Evolutionary conservation across 192 early-diverging fungal genomes (phyloP), one percentile per base, ranked within the genome.

Genomic region (Coemansia sp.): DNA sequence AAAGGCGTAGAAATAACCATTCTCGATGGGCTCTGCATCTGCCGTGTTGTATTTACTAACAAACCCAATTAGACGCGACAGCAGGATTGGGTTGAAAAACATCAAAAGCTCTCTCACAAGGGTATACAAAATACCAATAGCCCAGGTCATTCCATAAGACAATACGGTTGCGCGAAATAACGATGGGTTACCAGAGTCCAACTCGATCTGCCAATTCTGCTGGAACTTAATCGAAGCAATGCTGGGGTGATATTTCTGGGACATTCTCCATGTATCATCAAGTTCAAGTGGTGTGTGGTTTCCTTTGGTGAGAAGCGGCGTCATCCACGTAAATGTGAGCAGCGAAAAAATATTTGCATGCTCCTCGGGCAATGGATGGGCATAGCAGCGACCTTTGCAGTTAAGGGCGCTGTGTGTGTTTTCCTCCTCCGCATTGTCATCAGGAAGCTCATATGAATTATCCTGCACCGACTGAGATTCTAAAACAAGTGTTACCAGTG

Each of bases 291-390:
- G 87, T 60, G 90, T 92, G 38, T 68, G 60, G 54, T 86, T 85
- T 8, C 94, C 93, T 19, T 89, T 75, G 41, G 83, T 84, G 87
- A 97, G 88, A 41, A 96, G 68, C 7, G 86, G 83, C 56, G 90
- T 85, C 85, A 96, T 90, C 94, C 95, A 98, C 30, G 86, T 79
- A 72, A 98, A 96, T 7, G 88, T 87, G 1, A 93, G 64, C 18
- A 83, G 84, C 21, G 88, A 90, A 60, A 93, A 93, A 47, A 96
- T 87, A 65, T 92, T 90, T 48, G 93, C 88, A n/a, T 73, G 80
- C 6, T 85, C 86, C 63, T 94, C 95, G 2, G 93, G 94, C 49
- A 81, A 84, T 12, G 19, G 41, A 18, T 23, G 3, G 10, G 26
- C 21, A 9, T 41, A 12, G 10, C 10, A 38, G 34, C 34, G 1